phyloP scores from a whole-genome alignment of 768 basidiomycete species.

The Pleurotus salmoneostramineus region DNA sequence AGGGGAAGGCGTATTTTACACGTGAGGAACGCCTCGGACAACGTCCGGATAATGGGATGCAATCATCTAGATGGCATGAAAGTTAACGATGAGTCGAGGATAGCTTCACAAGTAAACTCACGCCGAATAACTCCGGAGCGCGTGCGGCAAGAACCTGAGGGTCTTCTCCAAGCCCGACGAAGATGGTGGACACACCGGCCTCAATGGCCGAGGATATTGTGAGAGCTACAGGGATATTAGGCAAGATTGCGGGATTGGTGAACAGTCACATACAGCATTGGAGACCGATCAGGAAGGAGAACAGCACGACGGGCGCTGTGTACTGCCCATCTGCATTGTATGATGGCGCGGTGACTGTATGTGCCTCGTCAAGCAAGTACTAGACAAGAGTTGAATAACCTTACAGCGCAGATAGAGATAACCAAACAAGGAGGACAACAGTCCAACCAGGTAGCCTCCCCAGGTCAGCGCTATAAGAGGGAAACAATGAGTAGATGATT shows the following conservation, averaged over 20 bases:
- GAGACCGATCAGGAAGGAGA: slow-evolving; percentile 78
- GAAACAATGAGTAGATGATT: background rate
- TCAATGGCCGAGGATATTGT: slow-evolving; percentile 74
- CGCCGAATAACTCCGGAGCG: slow-evolving; percentile 66
- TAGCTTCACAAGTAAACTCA: too few relatives aligned
- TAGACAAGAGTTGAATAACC: slow-evolving; percentile 19
- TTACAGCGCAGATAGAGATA: slow-evolving; percentile 73
- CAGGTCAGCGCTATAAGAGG: slow-evolving; percentile 56
- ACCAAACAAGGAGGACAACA: slow-evolving; percentile 69
- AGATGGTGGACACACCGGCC: slow-evolving; percentile 86
- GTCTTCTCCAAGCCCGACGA: slow-evolving; percentile 84
- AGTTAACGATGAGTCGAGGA: too few relatives aligned
- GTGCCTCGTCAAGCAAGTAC: slow-evolving; percentile 19
- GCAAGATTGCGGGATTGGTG: background rate
- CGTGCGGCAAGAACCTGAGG: slow-evolving; percentile 72
- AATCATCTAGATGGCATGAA: slow-evolving; percentile 49
- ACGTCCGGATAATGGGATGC: slow-evolving; percentile 66
- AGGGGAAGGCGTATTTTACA: slow-evolving; percentile 2
- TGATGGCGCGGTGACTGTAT: slow-evolving; percentile 50
- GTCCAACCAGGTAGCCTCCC: slow-evolving; percentile 78
- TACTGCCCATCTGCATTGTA: slow-evolving; percentile 76
- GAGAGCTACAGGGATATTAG: slow-evolving; percentile 36
- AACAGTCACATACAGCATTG: slow-evolving; percentile 52
- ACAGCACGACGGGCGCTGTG: slow-evolving; percentile 72
- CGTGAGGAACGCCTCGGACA: slow-evolving; percentile 51